Evolutionary conservation across 2,329 filamentous ascomycete genomes (phyloP).

Genomic region (Chrysoporthe cubensis): DNA sequence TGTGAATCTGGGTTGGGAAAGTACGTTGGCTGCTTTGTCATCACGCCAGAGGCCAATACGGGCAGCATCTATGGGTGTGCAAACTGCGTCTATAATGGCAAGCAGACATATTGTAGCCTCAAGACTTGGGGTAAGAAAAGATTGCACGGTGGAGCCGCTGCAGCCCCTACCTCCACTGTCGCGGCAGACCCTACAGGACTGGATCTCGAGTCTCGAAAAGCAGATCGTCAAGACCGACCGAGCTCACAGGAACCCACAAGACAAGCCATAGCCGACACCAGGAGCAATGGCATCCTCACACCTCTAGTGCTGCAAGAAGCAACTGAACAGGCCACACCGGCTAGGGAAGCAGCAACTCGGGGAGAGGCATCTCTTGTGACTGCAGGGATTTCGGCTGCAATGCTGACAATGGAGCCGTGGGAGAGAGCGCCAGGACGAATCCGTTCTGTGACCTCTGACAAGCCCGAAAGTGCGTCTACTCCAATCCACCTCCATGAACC

Average conservation of each 20-base stretch:
- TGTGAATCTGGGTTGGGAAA: conserved; percentile 7
- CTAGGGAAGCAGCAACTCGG: no score
- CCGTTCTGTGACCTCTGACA: not conserved
- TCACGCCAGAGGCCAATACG: not conserved
- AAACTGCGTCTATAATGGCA: conserved; percentile 20
- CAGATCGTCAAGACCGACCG: not conserved
- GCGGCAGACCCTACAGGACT: not conserved
- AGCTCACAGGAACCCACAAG: not conserved
- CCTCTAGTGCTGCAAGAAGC: not conserved
- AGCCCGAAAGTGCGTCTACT: not conserved
- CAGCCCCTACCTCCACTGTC: not conserved
- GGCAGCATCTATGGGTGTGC: conserved; percentile 17
- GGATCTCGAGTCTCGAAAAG: not conserved
- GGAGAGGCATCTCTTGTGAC: not conserved
- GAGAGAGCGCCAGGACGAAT: conserved; percentile 13
- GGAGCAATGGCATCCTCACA: not conserved
- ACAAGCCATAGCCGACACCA: not conserved
- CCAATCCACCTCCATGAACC: not conserved
- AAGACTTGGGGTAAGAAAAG: conserved; percentile 3
- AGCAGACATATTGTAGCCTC: conserved; percentile 21
- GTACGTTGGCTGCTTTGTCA: conserved; percentile 17
- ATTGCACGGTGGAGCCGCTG: not conserved
- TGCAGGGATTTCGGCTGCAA: not conserved
- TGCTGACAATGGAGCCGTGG: conserved; percentile 6
- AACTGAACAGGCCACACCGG: not conserved